phyloP scores from a whole-genome alignment of 164 flowering plant genomes.

The Stephania japonica region DNA sequence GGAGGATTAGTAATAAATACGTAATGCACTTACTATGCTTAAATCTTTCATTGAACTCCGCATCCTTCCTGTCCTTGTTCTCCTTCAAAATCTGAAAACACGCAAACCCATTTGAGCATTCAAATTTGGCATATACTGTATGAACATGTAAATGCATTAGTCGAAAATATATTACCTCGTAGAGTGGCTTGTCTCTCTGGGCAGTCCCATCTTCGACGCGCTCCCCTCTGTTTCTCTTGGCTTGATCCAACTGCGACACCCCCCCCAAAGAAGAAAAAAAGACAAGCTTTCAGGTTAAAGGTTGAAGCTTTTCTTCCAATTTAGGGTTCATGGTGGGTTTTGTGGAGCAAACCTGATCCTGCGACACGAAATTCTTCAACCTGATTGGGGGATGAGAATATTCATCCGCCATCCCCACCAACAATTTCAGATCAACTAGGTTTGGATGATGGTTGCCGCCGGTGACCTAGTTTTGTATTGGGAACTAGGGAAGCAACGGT shows the following conservation, averaged over 20 bases:
- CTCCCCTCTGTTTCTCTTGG: slow-evolving; percentile 70
- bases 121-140: no score
- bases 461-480: no score
- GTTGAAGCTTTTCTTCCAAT: neutral
- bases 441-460: no score
- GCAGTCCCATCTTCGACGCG: slow-evolving; percentile 92
- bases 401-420: slow-evolving; percentile 41
- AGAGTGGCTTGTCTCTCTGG: slow-evolving; percentile 79
- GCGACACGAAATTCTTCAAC: slow-evolving; percentile 82
- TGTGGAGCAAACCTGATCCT: slow-evolving; percentile 59
- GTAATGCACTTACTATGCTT: slow-evolving; percentile 67
- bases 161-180: slow-evolving; percentile 37
- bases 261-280: neutral
- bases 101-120: no score
- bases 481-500: no score
- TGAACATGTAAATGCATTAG: neutral
- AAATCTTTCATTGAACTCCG: slow-evolving; percentile 92
- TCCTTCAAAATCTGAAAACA: slow-evolving; percentile 72
- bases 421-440: no score
- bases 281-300: neutral
- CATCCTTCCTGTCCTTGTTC: slow-evolving; percentile 91
- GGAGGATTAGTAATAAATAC: no score
- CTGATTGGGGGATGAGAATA: slow-evolving; percentile 30
- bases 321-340: slow-evolving; percentile 7
- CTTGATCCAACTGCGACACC: slow-evolving; percentile 60